Conservation (phyloP, 176 grass and related monocot genomes). For the Lolium rigidum region DNA sequence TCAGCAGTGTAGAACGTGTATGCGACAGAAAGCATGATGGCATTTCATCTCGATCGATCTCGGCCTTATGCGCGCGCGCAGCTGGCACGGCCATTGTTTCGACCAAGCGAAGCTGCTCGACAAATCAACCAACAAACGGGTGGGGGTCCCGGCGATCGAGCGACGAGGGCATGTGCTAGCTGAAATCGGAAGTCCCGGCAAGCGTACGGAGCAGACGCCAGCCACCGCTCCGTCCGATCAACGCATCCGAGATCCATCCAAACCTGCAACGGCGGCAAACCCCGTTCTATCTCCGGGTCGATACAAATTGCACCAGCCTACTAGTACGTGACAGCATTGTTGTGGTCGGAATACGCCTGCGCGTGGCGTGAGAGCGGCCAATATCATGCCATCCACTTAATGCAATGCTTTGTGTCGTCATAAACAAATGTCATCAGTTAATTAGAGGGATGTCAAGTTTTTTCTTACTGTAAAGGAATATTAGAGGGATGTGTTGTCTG, state of each 20-base stretch:
- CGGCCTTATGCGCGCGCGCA: not conserved
- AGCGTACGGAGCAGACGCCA: not conserved
- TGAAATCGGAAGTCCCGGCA: not conserved
- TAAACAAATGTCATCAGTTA: too few relatives aligned
- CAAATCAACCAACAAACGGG: not conserved
- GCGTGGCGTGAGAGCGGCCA: not conserved
- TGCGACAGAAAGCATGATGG: slow-evolving; percentile 1
- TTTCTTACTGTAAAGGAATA: too few relatives aligned
- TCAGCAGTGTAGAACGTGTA: not conserved
- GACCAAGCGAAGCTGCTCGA: not conserved
- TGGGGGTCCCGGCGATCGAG: not conserved
- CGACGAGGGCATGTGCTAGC: not conserved
- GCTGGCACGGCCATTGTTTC: not conserved
- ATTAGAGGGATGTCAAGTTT: too few relatives aligned
- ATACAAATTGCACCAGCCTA: not conserved
- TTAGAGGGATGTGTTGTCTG: too few relatives aligned
- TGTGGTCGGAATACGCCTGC: not conserved
- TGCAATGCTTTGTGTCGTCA: too few relatives aligned
- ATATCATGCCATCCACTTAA: too few relatives aligned
- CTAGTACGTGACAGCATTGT: too few relatives aligned
- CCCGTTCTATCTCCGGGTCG: not conserved
- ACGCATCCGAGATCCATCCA: not conserved
- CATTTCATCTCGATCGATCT: not conserved
- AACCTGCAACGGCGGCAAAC: not conserved
- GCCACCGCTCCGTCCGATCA: not conserved